Base-by-base conservation (phyloP, 2,329 filamentous ascomycete species). In the Esteya vermicola region DNA sequence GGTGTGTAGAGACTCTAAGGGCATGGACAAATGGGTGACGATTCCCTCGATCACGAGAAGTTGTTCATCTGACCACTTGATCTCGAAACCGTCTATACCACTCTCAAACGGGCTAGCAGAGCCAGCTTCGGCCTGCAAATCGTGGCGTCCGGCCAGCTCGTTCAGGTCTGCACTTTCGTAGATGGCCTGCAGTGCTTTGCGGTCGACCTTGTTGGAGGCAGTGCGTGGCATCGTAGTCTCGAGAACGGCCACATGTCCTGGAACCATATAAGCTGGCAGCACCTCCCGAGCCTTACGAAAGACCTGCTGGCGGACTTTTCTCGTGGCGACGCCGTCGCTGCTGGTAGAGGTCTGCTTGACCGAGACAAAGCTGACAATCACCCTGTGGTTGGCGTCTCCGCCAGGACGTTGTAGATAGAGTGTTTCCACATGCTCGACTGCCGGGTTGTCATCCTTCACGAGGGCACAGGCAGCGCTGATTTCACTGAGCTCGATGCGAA, bases 401-500 rank as follows among this genome's bases (percentile, higher is more conserved):
- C 53, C 48, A 1, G 56, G 52, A 2, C 54, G 53, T 14, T 46
- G 52, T 20, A 59, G 45, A 22, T 58, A 44, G 12, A 57, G 43
- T 1, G 57, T 57, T 46, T 61, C 59, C 30, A 61, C 50, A 20
- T 56, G 58, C 36, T 60, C 55, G 32, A 59, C 50, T 6, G 50
- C 45, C 5, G 50, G 38, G 45, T 59, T 52, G 28, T 53, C 55
- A 7, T 49, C 49, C 25, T 51, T 50, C 34, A 60, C 50, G 16
- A 49, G 45, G 36, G 55, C 58, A 34, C 51, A 51, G 19, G 48
- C 45, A 8, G 48, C 30, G 33, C 52, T 59, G 39, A 55, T 54
- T 38, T 55, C 43, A 41, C 75, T 72, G 9, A 77, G 64, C 52
- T 77, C 72, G 34, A 78, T 68, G 20, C 73, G 68, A 51, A 76